Evolutionary conservation across 2,329 filamentous ascomycete species (phyloP).

Genomic region (Sporothrix curviconia): DNA sequence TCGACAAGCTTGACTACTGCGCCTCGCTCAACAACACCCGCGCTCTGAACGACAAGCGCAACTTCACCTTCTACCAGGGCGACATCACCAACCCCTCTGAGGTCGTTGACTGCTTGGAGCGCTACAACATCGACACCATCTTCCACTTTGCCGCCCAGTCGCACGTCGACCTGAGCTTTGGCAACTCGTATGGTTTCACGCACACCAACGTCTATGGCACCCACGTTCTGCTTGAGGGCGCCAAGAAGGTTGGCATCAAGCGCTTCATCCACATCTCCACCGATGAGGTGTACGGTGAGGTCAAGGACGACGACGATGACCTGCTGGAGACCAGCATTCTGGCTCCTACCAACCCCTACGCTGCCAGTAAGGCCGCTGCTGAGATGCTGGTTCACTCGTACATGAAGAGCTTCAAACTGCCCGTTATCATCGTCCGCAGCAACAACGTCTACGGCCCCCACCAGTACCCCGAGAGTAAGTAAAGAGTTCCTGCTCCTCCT

Average conservation of each 20-base stretch:
- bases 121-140: conserved; percentile 68
- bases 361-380: conserved; percentile 72
- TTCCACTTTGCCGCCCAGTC: conserved; percentile 84
- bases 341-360: conserved; percentile 75
- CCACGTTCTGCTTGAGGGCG: conserved; percentile 73
- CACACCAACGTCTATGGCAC: conserved; percentile 78
- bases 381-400: conserved; percentile 88
- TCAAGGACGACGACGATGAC: conserved; percentile 64
- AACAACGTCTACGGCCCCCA: conserved; percentile 85
- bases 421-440: conserved; percentile 70
- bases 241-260: conserved; percentile 62
- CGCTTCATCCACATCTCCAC: conserved; percentile 78
- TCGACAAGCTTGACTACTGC: conserved; percentile 81
- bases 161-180: conserved; percentile 76
- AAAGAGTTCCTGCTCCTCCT: not conserved
- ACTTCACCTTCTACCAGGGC: conserved; percentile 74
- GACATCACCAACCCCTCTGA: conserved; percentile 67
- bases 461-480: conserved; percentile 71
- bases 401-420: conserved; percentile 73
- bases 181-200: conserved; percentile 75
- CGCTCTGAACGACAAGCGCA: conserved; percentile 57
- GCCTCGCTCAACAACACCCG: conserved; percentile 74
- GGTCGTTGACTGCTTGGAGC: conserved; percentile 64
- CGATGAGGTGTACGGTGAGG: conserved; percentile 80
- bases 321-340: conserved; percentile 67